Evolutionary conservation across 345 rosid species (phyloP).

Genomic region (Angophora floribunda): DNA sequence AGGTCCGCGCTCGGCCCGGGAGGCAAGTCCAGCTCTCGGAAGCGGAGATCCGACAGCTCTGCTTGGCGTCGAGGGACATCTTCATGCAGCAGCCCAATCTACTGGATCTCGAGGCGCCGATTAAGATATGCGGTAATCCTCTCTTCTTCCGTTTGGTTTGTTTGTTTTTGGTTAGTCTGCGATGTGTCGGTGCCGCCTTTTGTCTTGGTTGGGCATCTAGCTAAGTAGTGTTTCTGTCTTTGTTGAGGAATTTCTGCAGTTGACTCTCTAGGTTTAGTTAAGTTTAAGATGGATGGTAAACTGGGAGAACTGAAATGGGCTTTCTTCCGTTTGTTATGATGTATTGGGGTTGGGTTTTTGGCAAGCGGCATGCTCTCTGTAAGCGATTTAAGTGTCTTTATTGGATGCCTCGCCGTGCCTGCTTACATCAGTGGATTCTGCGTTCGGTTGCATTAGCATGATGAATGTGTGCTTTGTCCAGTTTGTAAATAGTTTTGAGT

Average conservation of each 20-base stretch:
- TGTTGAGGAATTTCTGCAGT: neutral
- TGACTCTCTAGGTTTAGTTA: neutral
- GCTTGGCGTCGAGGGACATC: conserved; percentile 39
- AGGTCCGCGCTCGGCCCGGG: conserved; percentile 54
- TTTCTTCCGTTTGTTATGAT: neutral
- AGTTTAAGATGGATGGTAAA: neutral
- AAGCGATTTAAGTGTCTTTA: neutral
- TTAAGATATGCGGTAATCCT: conserved; percentile 65
- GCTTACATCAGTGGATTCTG: neutral
- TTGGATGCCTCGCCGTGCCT: neutral
- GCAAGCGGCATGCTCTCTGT: neutral
- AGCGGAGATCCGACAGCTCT: conserved; percentile 65
- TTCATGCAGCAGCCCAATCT: conserved; percentile 65
- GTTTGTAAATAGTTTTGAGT: neutral
- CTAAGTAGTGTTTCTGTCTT: neutral
- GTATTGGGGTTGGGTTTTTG: neutral
- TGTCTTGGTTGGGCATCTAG: neutral
- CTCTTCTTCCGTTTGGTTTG: neutral
- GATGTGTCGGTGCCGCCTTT: neutral
- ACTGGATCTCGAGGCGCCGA: conserved; percentile 71
- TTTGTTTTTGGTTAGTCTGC: neutral
- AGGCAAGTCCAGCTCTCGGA: conserved; percentile 72
- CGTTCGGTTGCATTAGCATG: neutral
- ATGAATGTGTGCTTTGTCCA: neutral
- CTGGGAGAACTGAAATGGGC: neutral